phyloP scores from a whole-genome alignment of 176 grass and related monocot genomes.

The Oryza glumipatula region DNA sequence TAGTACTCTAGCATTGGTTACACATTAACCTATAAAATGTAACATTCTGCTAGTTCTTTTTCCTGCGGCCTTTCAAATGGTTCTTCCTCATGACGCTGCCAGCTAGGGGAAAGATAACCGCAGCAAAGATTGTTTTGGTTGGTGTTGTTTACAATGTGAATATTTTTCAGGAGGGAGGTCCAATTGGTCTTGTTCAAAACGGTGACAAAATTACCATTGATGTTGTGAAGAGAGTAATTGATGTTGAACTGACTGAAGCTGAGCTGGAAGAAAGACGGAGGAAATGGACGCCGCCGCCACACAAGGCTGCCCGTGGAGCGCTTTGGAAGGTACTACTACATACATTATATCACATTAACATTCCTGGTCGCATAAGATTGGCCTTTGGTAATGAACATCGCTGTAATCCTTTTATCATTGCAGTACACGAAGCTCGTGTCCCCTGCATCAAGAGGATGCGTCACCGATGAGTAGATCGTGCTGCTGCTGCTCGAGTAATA shows the following conservation, averaged over 20 bases:
- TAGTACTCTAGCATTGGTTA: conserved; percentile 12
- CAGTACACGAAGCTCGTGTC: conserved; percentile 97
- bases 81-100: background rate
- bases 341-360: background rate
- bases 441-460: conserved; percentile 78
- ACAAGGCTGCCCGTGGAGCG: conserved; percentile 63
- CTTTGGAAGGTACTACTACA: conserved; percentile 78
- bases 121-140: background rate
- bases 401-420: background rate
- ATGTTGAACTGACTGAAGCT: conserved; percentile 66
- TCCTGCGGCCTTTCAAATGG: conserved; percentile 29
- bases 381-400: background rate
- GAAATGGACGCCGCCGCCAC: conserved; percentile 63
- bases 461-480: conserved; percentile 74
- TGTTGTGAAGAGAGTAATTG: conserved; percentile 71
- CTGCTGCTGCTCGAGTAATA: background rate
- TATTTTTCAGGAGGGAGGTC: conserved; percentile 84
- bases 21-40: background rate
- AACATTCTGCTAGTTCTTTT: conserved; percentile 11
- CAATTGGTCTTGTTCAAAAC: conserved; percentile 82
- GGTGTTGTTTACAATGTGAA: conserved; percentile 36
- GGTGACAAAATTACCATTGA: conserved; percentile 91
- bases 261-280: conserved; percentile 68
- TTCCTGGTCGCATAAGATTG: background rate
- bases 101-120: conserved; percentile 9